Percentiles rank a stretch among this genome's conserved stretches.
Conservation (phyloP, 1,139 yeast species). For the Yamadazyma diospyri region DNA sequence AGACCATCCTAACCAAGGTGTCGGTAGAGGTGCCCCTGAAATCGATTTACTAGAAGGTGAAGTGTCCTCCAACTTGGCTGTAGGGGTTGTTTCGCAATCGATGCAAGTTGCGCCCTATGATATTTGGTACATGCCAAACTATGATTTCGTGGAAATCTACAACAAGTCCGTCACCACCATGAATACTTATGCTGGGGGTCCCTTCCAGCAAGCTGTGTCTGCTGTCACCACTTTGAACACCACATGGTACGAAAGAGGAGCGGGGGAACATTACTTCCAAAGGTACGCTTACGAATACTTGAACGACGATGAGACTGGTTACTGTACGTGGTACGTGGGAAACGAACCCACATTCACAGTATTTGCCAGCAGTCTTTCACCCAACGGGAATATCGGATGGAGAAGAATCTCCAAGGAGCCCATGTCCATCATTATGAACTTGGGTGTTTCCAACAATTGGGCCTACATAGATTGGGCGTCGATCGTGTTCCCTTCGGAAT, state of each 20-base stretch:
- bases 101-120: conserved; percentile 82
- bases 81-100: conserved; percentile 78
- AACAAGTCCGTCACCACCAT: conserved; percentile 60
- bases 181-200: conserved; percentile 82
- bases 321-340: conserved; percentile 81
- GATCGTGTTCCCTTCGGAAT: conserved; percentile 61
- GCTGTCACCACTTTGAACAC: conserved; percentile 67
- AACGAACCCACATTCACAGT: conserved; percentile 62
- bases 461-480: conserved; percentile 77
- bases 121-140: conserved; percentile 82
- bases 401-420: conserved; percentile 80
- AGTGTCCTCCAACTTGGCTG: conserved; percentile 42
- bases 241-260: conserved; percentile 72
- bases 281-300: conserved; percentile 73
- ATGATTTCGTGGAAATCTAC: conserved; percentile 62
- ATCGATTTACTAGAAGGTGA: conserved; percentile 83
- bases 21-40: conserved; percentile 88
- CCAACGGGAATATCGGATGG: conserved; percentile 80
- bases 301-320: conserved; percentile 65
- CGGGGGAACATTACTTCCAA: conserved; percentile 51
- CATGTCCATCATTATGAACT: conserved; percentile 72
- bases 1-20: conserved; percentile 76
- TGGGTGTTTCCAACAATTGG: conserved; percentile 82
- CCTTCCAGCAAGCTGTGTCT: conserved; percentile 80
- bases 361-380: conserved; percentile 61